These are phyloP conservation scores for Daldinia bambusicola DNA, from an alignment of 495 filamentous ascomycete genomes.

Conservation along the genomic window DNA sequence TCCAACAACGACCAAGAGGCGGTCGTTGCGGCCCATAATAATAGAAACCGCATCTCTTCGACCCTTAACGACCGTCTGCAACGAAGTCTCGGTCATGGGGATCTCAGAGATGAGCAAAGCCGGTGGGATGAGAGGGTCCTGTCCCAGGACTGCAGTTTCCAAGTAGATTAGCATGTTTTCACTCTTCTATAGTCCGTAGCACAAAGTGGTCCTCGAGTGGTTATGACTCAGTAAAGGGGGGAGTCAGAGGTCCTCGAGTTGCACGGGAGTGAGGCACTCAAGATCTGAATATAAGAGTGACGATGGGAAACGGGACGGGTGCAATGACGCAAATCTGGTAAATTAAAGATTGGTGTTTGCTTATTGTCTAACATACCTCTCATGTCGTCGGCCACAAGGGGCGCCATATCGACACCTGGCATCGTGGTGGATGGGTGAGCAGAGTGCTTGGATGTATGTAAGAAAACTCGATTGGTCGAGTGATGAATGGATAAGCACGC, in stretches of 20 bases:
- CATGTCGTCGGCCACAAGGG: slow-evolving; percentile 60
- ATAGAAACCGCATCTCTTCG: slow-evolving; percentile 84
- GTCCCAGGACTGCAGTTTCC: slow-evolving; percentile 77
- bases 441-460: slow-evolving; percentile 3
- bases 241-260: slow-evolving; percentile 21
- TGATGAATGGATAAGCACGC: slow-evolving; percentile 1
- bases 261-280: slow-evolving; percentile 20
- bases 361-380: slow-evolving; percentile 53
- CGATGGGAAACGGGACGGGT: slow-evolving; percentile 3
- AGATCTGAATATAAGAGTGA: slow-evolving; percentile 12
- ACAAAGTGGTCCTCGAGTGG: background rate
- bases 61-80: slow-evolving; percentile 79
- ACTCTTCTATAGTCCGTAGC: slow-evolving; percentile 15
- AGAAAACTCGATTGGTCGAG: slow-evolving; percentile 5
- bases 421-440: slow-evolving; percentile 44
- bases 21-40: slow-evolving; percentile 81
- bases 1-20: slow-evolving; percentile 91
- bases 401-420: slow-evolving; percentile 58
- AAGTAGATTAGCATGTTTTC: slow-evolving; percentile 45
- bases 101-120: slow-evolving; percentile 88
- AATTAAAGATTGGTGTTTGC: slow-evolving; percentile 1
- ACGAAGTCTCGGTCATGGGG: slow-evolving; percentile 72
- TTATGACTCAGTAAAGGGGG: slow-evolving; percentile 11
- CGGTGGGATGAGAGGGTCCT: slow-evolving; percentile 93
- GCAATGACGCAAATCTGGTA: slow-evolving; percentile 1